phyloP scores from a whole-genome alignment of 2,329 filamentous ascomycete genomes.

The Aspergillus intermedius region DNA sequence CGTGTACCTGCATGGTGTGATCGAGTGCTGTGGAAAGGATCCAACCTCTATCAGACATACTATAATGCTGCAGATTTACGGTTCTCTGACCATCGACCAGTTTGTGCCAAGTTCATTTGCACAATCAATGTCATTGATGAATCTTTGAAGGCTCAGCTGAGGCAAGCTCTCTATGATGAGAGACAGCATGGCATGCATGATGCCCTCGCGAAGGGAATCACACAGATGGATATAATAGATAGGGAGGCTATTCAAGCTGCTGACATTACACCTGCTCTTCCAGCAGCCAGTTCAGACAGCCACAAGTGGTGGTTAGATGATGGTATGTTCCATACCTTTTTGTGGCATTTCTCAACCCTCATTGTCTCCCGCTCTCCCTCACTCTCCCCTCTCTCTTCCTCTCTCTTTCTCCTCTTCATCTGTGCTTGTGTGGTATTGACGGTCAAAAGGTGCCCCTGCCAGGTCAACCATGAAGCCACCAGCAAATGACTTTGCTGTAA shows the following conservation, averaged over 20 bases:
- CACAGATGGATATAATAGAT: constrained; percentile 41
- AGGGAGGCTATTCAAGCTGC: constrained; percentile 78
- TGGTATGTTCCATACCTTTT: constrained; percentile 32
- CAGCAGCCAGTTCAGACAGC: constrained; percentile 56
- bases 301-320: constrained; percentile 62
- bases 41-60: constrained; percentile 71
- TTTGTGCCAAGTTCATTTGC: constrained; percentile 84
- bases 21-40: constrained; percentile 79
- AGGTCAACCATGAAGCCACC: constrained; percentile 66
- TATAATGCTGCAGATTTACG: constrained; percentile 76
- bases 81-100: constrained; percentile 94
- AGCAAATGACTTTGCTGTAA: constrained; percentile 56
- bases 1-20: constrained; percentile 97
- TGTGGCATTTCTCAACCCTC: too few species aligned
- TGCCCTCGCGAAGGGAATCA: constrained; percentile 11
- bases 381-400: background rate
- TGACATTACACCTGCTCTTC: constrained; percentile 69
- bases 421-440: constrained; percentile 4
- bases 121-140: constrained; percentile 76
- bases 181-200: constrained; percentile 60
- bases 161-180: constrained; percentile 64
- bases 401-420: constrained; percentile 2
- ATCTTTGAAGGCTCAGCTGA: constrained; percentile 62
- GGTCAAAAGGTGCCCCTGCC: constrained; percentile 57
- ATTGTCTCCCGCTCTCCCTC: background rate